Conservation (phyloP, 2,329 filamentous ascomycete genomes). For the Zymoseptoria brevis region DNA sequence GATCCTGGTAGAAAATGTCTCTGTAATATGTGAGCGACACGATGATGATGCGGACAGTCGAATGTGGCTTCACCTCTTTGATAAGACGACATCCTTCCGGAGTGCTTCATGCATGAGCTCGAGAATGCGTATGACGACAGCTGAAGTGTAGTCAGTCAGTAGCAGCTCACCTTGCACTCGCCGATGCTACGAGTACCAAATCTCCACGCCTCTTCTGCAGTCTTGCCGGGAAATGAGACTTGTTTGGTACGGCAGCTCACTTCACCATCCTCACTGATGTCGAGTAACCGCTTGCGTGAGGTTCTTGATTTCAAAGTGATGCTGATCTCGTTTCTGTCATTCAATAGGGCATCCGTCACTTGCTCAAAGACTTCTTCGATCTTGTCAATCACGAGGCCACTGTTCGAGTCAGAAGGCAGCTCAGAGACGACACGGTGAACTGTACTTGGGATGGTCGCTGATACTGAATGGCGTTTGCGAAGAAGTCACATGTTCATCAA, state of each 20-base stretch:
- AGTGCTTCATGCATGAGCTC: constrained; percentile 49
- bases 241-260: constrained; percentile 4
- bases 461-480: not conserved
- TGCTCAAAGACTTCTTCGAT: constrained; percentile 50
- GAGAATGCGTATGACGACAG: constrained; percentile 48
- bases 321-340: constrained; percentile 38
- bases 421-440: not conserved
- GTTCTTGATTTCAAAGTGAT: constrained; percentile 40
- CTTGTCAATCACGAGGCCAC: constrained; percentile 37
- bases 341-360: constrained; percentile 43
- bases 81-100: constrained; percentile 40
- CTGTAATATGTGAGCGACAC: constrained; percentile 36
- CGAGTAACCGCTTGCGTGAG: constrained; percentile 4
- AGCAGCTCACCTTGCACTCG: not conserved
- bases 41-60: not conserved
- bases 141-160: constrained; percentile 28
- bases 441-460: not conserved
- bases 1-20: constrained; percentile 72
- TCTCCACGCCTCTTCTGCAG: constrained; percentile 50
- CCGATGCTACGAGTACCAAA: constrained; percentile 36
- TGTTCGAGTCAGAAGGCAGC: not conserved
- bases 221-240: constrained; percentile 48
- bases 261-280: constrained; percentile 5
- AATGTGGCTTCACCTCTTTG: constrained; percentile 43
- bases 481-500: not conserved